These are phyloP conservation scores for Aphanomyces invadans DNA, from an alignment of 352 stramenopile species.

Conservation along the genomic window DNA sequence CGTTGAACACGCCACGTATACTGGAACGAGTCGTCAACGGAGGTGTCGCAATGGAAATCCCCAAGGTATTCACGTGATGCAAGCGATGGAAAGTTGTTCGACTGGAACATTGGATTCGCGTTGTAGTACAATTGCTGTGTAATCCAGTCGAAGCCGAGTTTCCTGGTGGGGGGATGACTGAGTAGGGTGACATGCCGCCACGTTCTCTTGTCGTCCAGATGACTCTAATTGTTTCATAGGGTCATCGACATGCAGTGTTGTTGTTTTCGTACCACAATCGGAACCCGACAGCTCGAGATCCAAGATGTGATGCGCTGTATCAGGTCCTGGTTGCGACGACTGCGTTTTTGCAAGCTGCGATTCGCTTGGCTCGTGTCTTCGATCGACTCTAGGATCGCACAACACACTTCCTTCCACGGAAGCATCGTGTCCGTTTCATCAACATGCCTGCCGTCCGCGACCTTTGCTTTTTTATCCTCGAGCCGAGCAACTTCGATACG, in stretches of 20 bases:
- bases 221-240: not conserved
- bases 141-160: conserved; percentile 22
- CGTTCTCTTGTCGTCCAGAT: not conserved
- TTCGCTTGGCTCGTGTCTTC: not conserved
- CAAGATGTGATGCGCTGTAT: conserved; percentile 3
- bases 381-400: not conserved
- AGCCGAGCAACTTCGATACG: not conserved
- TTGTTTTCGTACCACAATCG: not conserved
- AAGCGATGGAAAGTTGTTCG: conserved; percentile 4
- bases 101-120: not conserved
- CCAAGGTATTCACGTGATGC: not conserved
- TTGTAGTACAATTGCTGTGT: conserved; percentile 23
- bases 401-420: conserved; percentile 7
- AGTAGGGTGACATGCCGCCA: conserved; percentile 6
- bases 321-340: not conserved
- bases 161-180: not conserved
- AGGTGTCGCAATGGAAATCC: conserved; percentile 7
- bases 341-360: not conserved
- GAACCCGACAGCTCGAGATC: not conserved
- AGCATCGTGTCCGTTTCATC: not conserved
- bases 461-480: not conserved
- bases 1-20: conserved; percentile 14
- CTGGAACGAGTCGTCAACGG: conserved; percentile 6
- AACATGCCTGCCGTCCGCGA: not conserved
- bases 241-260: not conserved